These are phyloP conservation scores for Cryptosporidium muris DNA, from an alignment of 169 alveolate species.

Conservation along the genomic window DNA sequence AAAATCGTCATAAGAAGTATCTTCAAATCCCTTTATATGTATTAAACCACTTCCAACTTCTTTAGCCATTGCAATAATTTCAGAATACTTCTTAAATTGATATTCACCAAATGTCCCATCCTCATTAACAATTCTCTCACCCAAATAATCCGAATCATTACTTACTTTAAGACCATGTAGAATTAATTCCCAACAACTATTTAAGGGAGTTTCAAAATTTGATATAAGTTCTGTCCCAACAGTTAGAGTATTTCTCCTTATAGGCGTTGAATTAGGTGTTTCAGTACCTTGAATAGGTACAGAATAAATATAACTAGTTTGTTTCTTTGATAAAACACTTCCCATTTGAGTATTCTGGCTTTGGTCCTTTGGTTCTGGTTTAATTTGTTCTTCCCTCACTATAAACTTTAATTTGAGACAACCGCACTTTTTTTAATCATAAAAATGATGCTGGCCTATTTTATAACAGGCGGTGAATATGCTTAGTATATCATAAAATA, in stretches of 20 bases:
- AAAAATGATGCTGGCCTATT: too few species aligned
- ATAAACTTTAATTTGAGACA: too few species aligned
- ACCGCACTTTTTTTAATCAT: too few species aligned
- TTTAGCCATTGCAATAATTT: slow-evolving; percentile 31
- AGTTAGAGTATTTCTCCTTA: slow-evolving; percentile 14
- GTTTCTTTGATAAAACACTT: slow-evolving; percentile 2
- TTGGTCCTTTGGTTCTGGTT: not conserved
- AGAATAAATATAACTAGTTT: slow-evolving; percentile 25
- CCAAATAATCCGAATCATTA: slow-evolving; percentile 39
- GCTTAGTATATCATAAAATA: too few species aligned
- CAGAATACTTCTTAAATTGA: slow-evolving; percentile 17
- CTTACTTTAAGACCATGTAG: slow-evolving; percentile 58
- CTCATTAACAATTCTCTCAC: not conserved
- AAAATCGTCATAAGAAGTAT: slow-evolving; percentile 1
- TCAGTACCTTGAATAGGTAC: slow-evolving; percentile 53
- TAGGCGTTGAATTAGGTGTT: slow-evolving; percentile 18
- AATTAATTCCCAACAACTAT: slow-evolving; percentile 57
- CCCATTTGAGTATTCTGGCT: slow-evolving; percentile 10
- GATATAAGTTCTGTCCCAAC: slow-evolving; percentile 14
- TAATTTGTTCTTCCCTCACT: too few species aligned
- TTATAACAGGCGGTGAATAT: too few species aligned
- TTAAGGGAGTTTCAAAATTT: slow-evolving; percentile 21
- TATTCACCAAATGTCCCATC: slow-evolving; percentile 40
- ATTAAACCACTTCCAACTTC: slow-evolving; percentile 58
- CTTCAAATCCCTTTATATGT: slow-evolving; percentile 22